Conservation (phyloP, 306 rosid species). For the Luffa acutangula region DNA sequence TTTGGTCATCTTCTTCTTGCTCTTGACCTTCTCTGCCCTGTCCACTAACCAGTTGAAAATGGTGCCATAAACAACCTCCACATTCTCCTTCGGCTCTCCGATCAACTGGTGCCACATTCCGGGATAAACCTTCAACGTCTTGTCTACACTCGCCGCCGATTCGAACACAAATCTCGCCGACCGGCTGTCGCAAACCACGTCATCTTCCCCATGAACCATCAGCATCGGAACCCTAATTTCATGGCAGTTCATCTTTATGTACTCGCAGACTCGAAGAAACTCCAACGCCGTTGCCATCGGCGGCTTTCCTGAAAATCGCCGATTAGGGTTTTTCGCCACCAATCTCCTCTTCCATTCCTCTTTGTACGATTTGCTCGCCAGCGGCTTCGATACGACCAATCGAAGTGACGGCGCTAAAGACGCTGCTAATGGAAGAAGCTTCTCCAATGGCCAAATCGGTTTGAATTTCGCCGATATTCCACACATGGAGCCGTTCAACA, state of each 20-base stretch:
- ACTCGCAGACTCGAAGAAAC: slow-evolving; percentile 7
- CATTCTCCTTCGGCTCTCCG: slow-evolving; percentile 9
- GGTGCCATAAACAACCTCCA: slow-evolving; percentile 7
- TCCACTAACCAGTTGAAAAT: slow-evolving; percentile 5
- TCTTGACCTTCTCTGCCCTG: neutral
- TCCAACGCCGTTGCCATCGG: slow-evolving; percentile 12
- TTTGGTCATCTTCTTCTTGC: neutral
- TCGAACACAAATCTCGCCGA: slow-evolving; percentile 12
- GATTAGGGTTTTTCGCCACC: slow-evolving; percentile 8
- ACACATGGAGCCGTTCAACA: slow-evolving; percentile 11
- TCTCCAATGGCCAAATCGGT: slow-evolving; percentile 16
- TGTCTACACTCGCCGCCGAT: slow-evolving; percentile 13
- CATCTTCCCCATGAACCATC: slow-evolving; percentile 16
- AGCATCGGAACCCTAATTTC: slow-evolving; percentile 3
- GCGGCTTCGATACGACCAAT: neutral
- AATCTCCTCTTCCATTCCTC: slow-evolving; percentile 18
- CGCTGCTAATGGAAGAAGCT: slow-evolving; percentile 8
- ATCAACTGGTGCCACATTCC: slow-evolving; percentile 13
- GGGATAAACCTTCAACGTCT: slow-evolving; percentile 5
- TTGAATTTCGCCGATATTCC: slow-evolving; percentile 8
- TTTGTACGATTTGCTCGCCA: slow-evolving; percentile 5
- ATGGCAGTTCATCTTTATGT: slow-evolving; percentile 1
- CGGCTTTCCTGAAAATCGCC: slow-evolving; percentile 6
- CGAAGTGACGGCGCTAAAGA: neutral
- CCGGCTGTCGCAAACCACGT: neutral